Evolutionary conservation across 2,329 filamentous ascomycete species (phyloP), one percentile per base, ranked within the genome.

Genomic region (Ophiocordyceps robertsii): DNA sequence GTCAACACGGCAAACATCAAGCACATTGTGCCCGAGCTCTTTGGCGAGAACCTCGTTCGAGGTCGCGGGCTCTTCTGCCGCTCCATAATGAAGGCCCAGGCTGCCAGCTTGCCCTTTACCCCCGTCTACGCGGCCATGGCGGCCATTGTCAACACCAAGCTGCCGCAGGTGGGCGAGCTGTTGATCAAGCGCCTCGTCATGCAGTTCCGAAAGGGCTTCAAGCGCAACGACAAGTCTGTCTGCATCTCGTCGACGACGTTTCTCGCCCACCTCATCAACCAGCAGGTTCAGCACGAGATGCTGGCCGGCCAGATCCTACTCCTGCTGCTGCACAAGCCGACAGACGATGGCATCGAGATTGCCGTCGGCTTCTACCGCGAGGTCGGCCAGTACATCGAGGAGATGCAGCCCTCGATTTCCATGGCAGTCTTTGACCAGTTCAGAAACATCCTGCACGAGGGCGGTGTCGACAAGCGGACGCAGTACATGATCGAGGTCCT

Each of bases 401-500:
- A 95, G 59, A 95, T 96, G 88, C 93, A 86, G 57, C 75, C 80
- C 2, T 75, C 84, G 11, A 94, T 96, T 54, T 81, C 88, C 29
- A 76, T 90, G 50, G 84, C 83, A 21, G 87, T 98, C 8, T 98
- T 94, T 57, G 92, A 98, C 56, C 89, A 95, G 61, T 94, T 98
- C 68, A 73, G 92, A 53, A 90, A 83, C 53, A 95, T 96, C 49
- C 69, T 98, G 9, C 90, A 98, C 66, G 92, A 98, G 62, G 88
- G 88, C 37, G 89, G 92, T 56, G 95, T 98, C 59, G 90, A 96
- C 58, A 95, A 95, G 70, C 77, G 92, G 49, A 89, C 90, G n/a
- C 92, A 98, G 65, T 98, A 96, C 64, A 95, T 95, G 85, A 90
- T 98, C 44, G 92, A 98, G 61, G 92, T 96, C 6, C 67, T 98